These are phyloP conservation scores for Arthrobotrys entomopaga DNA, from an alignment of 2,329 filamentous ascomycete genomes.

Conservation along the genomic window DNA sequence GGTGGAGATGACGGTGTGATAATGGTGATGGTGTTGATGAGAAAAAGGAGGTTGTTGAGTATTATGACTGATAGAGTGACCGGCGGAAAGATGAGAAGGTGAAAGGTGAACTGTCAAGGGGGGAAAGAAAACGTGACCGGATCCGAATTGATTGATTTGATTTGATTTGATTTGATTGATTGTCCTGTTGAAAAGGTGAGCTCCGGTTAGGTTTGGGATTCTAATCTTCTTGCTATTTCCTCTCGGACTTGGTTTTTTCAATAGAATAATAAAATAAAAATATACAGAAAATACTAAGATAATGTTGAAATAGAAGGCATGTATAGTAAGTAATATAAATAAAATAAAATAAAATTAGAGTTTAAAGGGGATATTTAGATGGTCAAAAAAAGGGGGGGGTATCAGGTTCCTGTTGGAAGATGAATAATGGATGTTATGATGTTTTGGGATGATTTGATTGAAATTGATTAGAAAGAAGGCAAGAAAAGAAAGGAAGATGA, in stretches of 20 bases:
- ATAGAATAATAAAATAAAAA: not conserved
- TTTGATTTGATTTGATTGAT: too few species aligned
- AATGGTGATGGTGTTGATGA: not conserved
- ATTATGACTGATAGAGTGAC: constrained; percentile 8
- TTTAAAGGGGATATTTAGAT: too few species aligned
- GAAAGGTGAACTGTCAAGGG: not conserved
- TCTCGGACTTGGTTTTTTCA: not conserved
- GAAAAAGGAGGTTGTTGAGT: constrained; percentile 4
- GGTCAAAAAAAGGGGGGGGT: too few species aligned
- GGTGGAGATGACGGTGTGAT: not conserved
- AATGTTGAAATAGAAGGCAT: constrained; percentile 5
- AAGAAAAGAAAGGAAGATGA: constrained; percentile 4
- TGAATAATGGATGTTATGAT: not conserved
- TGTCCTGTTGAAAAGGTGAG: too few species aligned
- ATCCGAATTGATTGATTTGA: not conserved
- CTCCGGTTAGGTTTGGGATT: constrained; percentile 2
- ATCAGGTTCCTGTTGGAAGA: too few species aligned
- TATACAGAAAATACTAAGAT: constrained; percentile 14
- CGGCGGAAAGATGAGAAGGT: not conserved
- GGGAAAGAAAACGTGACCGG: not conserved
- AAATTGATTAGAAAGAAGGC: constrained; percentile 2
- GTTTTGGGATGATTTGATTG: not conserved
- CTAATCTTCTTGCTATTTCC: not conserved
- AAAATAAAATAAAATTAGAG: too few species aligned
- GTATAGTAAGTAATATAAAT: not conserved